Evolutionary conservation across 345 rosid genomes (phyloP), one percentile per base, ranked within the genome.

Genomic region (Cardiospermum halicacabum): DNA sequence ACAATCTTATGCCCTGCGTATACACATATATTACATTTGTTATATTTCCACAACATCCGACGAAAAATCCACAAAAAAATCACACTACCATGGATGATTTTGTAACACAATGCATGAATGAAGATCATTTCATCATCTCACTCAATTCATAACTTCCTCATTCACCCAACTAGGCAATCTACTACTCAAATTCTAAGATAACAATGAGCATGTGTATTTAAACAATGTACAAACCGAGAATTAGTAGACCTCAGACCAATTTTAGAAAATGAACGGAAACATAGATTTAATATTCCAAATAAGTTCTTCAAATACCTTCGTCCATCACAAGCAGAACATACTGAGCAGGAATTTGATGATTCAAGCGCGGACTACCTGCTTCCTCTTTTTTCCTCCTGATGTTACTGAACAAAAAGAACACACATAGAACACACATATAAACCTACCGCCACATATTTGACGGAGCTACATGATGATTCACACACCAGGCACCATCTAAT

Each of bases 291-390:
- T n/a, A n/a, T n/a, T 40, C 16, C 45, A 25, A 56, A 24, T 12
- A 31, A 21, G 7, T 43, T 51, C 34, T 9, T 12, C 2, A 28
- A 26, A 0, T 77, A 87, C 93, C 90, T 37, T 81, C 82, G 4
- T 76, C 90, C 5, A 30, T 59, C 49, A 84, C 90, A 24, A 87
- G 75, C 75, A 89, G 74, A 27, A 87, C 77, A 69, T 50, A 19
- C 15, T 11, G 65, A 36, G 78, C 83, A 25, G 45, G 66, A 39
- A 87, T 84, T 53, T 84, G 56, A 26, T 73, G 78, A 65, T 87
- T 87, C 40, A 87, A 69, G 5, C 75, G 70, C 0, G 67, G 72
- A 40, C 74, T 80, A 47, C 9, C 28, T 2, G 34, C 19, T 18
- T 51, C 68, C 72, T 66, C 45, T 40, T 78, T n/a, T 80, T 28